A percentile compares a stretch with the other conserved stretches of the same genome.
Conservation (phyloP, 2,329 filamentous ascomycete species). For the Fusarium sp. region DNA sequence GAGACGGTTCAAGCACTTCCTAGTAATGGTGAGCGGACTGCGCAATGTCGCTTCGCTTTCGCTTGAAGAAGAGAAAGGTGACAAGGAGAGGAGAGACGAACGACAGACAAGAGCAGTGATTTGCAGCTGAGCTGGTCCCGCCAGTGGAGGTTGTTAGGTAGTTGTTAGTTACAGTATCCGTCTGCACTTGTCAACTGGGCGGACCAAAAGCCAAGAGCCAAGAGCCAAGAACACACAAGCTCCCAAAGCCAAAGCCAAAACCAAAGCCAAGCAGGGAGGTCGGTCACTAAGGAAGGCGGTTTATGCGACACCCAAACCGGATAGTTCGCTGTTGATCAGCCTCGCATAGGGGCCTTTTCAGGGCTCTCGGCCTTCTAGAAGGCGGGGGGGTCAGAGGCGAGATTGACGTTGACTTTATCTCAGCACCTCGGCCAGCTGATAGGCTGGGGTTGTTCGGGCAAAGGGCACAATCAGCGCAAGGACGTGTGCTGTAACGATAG, state of each 20-base stretch:
- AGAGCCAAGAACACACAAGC: constrained; percentile 14
- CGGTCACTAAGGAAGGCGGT: constrained; percentile 26
- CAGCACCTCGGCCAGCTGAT: constrained; percentile 25
- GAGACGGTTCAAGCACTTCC: constrained; percentile 30
- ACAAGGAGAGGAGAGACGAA: constrained; percentile 20
- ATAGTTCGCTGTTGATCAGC: constrained; percentile 47
- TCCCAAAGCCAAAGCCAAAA: constrained; percentile 7
- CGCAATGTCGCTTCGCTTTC: constrained; percentile 29
- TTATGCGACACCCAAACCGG: constrained; percentile 45
- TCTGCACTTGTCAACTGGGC: too few relatives aligned
- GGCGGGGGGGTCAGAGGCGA: constrained; percentile 37
- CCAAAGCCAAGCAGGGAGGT: constrained; percentile 19
- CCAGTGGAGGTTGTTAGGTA: constrained; percentile 11
- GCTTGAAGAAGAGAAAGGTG: constrained; percentile 12
- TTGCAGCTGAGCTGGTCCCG: constrained; percentile 25
- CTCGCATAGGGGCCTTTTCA: constrained; percentile 48
- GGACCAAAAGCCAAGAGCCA: not conserved
- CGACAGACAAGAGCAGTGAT: constrained; percentile 34
- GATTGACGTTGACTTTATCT: constrained; percentile 32
- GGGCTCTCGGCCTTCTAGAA: constrained; percentile 47
- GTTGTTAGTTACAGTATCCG: constrained; percentile 13
- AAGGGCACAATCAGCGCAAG: constrained; percentile 23
- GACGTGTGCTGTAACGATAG: constrained; percentile 17
- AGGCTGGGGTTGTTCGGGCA: constrained; percentile 31
- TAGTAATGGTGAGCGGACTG: constrained; percentile 23